These are phyloP conservation scores for Rhizopogon parksii DNA, from an alignment of 1,284 basidiomycete genomes.

Conservation along the genomic window DNA sequence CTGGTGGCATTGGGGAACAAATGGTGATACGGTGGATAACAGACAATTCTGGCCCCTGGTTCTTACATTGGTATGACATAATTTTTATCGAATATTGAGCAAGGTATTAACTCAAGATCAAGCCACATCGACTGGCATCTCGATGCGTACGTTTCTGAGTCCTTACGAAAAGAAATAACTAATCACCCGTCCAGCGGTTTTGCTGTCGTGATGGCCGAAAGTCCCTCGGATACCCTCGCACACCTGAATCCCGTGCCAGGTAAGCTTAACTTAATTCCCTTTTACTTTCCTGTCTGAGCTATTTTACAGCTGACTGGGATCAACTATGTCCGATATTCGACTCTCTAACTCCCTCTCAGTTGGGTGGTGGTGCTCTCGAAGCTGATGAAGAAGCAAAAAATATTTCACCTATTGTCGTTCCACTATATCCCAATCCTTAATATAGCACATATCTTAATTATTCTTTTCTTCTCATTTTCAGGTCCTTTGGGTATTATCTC, in stretches of 20 bases:
- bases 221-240: conserved; percentile 5
- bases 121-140: conserved; percentile 37
- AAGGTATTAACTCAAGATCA: background rate
- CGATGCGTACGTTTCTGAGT: conserved; percentile 19
- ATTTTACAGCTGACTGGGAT: background rate
- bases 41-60: conserved; percentile 44
- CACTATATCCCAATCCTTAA: background rate
- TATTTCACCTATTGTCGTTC: background rate
- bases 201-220: conserved; percentile 30
- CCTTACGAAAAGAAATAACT: background rate
- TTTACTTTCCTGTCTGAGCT: background rate
- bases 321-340: conserved; percentile 4
- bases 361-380: conserved; percentile 9
- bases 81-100: background rate
- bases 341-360: conserved; percentile 1
- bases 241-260: background rate
- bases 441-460: no score
- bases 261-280: background rate
- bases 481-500: no score
- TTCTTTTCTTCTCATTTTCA: no score
- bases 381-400: background rate
- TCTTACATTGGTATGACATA: conserved; percentile 36
- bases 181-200: conserved; percentile 22
- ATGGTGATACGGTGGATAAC: conserved; percentile 41
- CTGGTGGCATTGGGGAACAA: conserved; percentile 23